Conservation (phyloP, 768 basidiomycete genomes). For the Amanita pseudoporphyria region DNA sequence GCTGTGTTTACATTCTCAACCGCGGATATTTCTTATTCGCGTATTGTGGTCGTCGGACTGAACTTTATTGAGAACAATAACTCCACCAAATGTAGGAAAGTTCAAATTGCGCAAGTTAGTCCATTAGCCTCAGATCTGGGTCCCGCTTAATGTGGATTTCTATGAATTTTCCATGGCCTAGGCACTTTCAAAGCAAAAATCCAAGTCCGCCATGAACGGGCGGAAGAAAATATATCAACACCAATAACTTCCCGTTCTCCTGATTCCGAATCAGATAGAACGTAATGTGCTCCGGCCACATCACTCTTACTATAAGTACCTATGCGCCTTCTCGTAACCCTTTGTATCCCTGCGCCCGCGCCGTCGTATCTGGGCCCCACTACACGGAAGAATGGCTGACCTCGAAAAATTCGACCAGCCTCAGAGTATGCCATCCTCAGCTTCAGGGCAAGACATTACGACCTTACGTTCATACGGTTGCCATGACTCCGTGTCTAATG, state of each 20-base stretch:
- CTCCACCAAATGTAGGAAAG: not conserved
- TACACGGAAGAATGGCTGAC: constrained; percentile 3
- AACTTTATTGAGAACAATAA: not conserved
- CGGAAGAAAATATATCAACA: not conserved
- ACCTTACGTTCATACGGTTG: not conserved
- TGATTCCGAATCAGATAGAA: not conserved
- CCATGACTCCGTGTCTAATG: not conserved
- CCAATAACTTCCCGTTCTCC: not conserved
- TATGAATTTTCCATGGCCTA: no score
- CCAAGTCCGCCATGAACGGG: constrained; percentile 4
- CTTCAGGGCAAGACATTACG: not conserved
- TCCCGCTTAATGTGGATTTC: not conserved
- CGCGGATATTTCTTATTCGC: not conserved
- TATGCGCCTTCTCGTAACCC: not conserved
- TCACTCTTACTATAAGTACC: constrained; percentile 1
- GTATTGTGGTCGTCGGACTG: not conserved
- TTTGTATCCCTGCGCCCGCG: not conserved
- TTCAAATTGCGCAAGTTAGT: not conserved
- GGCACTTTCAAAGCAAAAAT: not conserved
- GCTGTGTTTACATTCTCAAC: not conserved
- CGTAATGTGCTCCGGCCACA: not conserved
- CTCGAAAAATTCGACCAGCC: not conserved
- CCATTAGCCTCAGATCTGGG: not conserved
- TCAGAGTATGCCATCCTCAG: not conserved
- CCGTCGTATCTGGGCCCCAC: not conserved